Evolutionary conservation across 2,329 filamentous ascomycete species (phyloP).

Genomic region (Botrytis medusae): DNA sequence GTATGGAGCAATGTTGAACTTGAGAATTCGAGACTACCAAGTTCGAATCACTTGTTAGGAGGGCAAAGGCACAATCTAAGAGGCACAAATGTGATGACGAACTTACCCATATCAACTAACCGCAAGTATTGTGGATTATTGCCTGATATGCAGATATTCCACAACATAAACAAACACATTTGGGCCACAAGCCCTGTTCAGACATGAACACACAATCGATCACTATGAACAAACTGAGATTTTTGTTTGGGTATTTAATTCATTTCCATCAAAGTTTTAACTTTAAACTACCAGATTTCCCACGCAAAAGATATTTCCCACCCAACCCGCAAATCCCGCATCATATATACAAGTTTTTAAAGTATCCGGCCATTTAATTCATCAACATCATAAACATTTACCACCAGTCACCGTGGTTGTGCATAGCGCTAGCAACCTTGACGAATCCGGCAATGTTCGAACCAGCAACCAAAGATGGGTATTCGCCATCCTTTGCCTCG

Average conservation of each 20-base stretch:
- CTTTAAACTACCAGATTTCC: not conserved
- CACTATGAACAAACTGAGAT: not conserved
- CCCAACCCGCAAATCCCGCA: conserved; percentile 14
- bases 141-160: not conserved
- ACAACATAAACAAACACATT: not conserved
- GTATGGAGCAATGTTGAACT: not conserved
- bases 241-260: not conserved
- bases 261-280: not conserved
- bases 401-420: conserved; percentile 96
- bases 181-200: not conserved
- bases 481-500: conserved; percentile 72
- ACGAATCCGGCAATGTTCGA: conserved; percentile 97
- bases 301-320: not conserved
- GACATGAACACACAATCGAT: not conserved
- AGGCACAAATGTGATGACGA: not conserved
- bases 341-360: conserved; percentile 17
- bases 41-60: too few species aligned
- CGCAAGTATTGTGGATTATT: accelerated
- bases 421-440: conserved; percentile 94
- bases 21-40: not conserved
- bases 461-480: conserved; percentile 87
- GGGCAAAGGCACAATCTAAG: not conserved
- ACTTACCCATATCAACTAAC: not conserved
- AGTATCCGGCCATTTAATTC: not conserved
- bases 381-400: conserved; percentile 30